phyloP scores from a whole-genome alignment of 1,284 basidiomycete species.

The Rhodotorula sp. region DNA sequence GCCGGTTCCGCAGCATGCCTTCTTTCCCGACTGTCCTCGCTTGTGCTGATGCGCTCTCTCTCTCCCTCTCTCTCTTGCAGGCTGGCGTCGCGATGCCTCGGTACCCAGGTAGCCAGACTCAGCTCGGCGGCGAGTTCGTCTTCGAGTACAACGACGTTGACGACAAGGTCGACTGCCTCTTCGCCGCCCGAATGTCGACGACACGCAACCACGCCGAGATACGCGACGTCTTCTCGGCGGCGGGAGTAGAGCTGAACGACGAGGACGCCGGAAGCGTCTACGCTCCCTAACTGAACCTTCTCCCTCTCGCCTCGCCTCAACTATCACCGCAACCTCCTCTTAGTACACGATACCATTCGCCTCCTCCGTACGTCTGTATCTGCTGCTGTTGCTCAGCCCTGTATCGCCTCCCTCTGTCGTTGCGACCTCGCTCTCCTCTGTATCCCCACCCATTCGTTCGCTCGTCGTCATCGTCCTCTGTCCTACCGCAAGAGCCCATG shows the following conservation, averaged over 20 bases:
- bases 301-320: not conserved
- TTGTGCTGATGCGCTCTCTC: no score
- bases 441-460: not conserved
- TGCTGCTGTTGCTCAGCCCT: not conserved
- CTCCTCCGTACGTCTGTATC: not conserved
- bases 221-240: conserved; percentile 31
- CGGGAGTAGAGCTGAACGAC: conserved; percentile 27
- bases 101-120: conserved; percentile 33
- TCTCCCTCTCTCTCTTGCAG: not conserved
- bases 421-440: not conserved
- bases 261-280: conserved; percentile 27
- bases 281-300: not conserved
- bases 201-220: conserved; percentile 36
- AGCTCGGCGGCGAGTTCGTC: conserved; percentile 41
- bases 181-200: conserved; percentile 35
- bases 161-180: conserved; percentile 25
- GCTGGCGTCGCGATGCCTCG: conserved; percentile 27
- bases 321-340: not conserved
- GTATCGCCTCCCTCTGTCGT: not conserved
- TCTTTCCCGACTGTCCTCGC: no score
- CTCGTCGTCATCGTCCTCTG: no score
- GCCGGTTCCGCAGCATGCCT: not conserved
- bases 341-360: not conserved
- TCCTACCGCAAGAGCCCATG: no score
- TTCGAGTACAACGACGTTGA: conserved; percentile 12